Base-by-base conservation (phyloP, 495 filamentous ascomycete genomes). In the Cercophora samala region DNA sequence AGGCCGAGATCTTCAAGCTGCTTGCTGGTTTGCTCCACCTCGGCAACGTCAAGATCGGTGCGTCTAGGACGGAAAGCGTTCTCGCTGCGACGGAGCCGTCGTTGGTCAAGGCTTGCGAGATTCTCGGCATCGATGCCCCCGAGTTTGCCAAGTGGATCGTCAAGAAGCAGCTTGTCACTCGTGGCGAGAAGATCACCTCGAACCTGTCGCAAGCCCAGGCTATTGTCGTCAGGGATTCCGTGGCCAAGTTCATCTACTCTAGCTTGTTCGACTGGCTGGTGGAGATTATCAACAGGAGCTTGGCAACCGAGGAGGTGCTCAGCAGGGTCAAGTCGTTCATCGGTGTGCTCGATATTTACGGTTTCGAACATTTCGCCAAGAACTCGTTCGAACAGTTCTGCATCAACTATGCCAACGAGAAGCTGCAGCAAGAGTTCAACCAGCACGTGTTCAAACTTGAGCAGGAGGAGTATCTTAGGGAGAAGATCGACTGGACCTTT, bases 341-440 rank as follows among this genome's bases (percentile, higher is more conserved):
- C 71, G 95, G 95, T 72, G 95, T 99, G 51, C 87, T 99, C 63
- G 95, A 99, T 91, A 99, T 99, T 70, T 99, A 99, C 82, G 95
- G 95, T 55, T 99, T 99, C 76, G 95, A 99, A 78, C 95, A 99
- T 79, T 99, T 99, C 73, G 94, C 96, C 61, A 97, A 97, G 82
- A 99, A 99, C 82, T 98, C 96, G 9, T 99, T 99, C 72, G 95
- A 99, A 79, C 95, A 99, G 77, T 99, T 99, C 78, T 99, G 95
- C 77, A 99, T 99, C 85, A 99, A 99, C 80, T 99, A 98, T 72
- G 95, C 95, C 76, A 99, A 99, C 78, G 95, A 99, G 79, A 99
- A 99, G 78, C 81, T 99, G 42, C 95, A 99, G 74, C 95, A 99
- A 74, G 96, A 99, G 72, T 99, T 99, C 83, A 99, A 99, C 78